Evolutionary conservation across 495 filamentous ascomycete genomes (phyloP).

Genomic region (Penicillium bovifimosum): DNA sequence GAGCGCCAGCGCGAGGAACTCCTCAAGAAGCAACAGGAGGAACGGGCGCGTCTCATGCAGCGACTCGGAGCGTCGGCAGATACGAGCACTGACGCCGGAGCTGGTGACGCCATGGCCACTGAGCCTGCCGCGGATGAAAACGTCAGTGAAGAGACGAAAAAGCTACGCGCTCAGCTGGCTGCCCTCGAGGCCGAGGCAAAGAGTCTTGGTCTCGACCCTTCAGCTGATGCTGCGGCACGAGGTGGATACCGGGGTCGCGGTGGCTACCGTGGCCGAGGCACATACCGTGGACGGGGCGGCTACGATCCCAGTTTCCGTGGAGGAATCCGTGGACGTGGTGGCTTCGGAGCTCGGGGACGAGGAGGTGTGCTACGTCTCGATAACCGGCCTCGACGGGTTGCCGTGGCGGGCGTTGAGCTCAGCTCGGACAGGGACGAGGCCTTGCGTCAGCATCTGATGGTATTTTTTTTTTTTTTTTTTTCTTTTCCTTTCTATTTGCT

Average conservation of each 20-base stretch:
- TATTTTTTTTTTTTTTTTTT: slow-evolving; percentile 40
- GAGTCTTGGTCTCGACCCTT: slow-evolving; percentile 65
- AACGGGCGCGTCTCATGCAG: slow-evolving; percentile 63
- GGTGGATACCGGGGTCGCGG: slow-evolving; percentile 43
- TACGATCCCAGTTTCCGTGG: slow-evolving; percentile 15
- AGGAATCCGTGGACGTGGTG: slow-evolving; percentile 37
- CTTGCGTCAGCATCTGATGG: slow-evolving; percentile 78
- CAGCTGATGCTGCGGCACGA: slow-evolving; percentile 29
- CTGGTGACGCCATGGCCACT: slow-evolving; percentile 11
- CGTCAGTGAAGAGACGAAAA: slow-evolving; percentile 54
- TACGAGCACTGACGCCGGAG: slow-evolving; percentile 18
- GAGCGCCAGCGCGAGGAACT: slow-evolving; percentile 74
- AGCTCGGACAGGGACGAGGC: slow-evolving; percentile 72
- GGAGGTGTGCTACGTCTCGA: slow-evolving; percentile 74
- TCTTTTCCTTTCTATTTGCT: slow-evolving; percentile 18
- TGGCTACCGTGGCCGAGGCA: slow-evolving; percentile 43
- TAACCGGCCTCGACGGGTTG: slow-evolving; percentile 75
- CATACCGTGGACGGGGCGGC: slow-evolving; percentile 55
- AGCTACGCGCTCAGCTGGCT: slow-evolving; percentile 73
- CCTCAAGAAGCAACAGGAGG: slow-evolving; percentile 66
- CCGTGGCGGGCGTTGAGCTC: slow-evolving; percentile 64
- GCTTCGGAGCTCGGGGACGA: slow-evolving; percentile 13
- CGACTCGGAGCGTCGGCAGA: slow-evolving; percentile 49
- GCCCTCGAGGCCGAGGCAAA: slow-evolving; percentile 81
- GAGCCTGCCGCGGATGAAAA: slow-evolving; percentile 41